Conservation (phyloP, 805 yeast genomes). For the Saccharomycopsis schoenii region DNA sequence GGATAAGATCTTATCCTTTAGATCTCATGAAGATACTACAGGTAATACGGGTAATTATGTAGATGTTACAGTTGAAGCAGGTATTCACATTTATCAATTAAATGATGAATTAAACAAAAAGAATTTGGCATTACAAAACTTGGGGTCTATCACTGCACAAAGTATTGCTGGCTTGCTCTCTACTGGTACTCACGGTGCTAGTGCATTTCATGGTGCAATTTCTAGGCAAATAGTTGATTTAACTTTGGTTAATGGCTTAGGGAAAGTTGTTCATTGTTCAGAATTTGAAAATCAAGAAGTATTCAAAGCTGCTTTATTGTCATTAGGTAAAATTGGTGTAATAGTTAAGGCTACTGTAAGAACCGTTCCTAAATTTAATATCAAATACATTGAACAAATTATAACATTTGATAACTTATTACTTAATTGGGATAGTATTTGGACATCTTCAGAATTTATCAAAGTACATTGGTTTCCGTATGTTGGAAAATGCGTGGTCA, state of each 20-base stretch:
- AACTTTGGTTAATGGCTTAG: conserved; percentile 65
- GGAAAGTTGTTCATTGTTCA: conserved; percentile 60
- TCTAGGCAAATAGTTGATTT: conserved; percentile 79
- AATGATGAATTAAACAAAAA: conserved; percentile 53
- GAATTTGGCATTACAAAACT: conserved; percentile 75
- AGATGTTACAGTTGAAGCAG: conserved; percentile 93
- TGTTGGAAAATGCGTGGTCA: conserved; percentile 70
- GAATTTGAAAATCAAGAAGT: conserved; percentile 51
- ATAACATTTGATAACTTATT: conserved; percentile 62
- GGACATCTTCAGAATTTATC: conserved; percentile 86
- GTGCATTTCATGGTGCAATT: conserved; percentile 85
- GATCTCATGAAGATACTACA: conserved; percentile 27
- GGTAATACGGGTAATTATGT: conserved; percentile 51
- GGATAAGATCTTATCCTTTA: conserved; percentile 38
- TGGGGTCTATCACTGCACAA: conserved; percentile 92
- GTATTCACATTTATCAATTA: conserved; percentile 66
- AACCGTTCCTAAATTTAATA: conserved; percentile 72
- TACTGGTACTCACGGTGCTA: conserved; percentile 95
- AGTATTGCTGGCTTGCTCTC: conserved; percentile 92
- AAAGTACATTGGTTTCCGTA: conserved; percentile 99
- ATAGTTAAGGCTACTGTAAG: conserved; percentile 80
- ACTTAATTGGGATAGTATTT: conserved; percentile 62
- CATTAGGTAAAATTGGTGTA: conserved; percentile 87
- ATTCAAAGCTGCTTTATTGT: conserved; percentile 73
- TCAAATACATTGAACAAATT: conserved; percentile 74